Evolutionary conservation across 768 basidiomycete genomes (phyloP).

Genomic region (Pulveroboletus ravenelii): DNA sequence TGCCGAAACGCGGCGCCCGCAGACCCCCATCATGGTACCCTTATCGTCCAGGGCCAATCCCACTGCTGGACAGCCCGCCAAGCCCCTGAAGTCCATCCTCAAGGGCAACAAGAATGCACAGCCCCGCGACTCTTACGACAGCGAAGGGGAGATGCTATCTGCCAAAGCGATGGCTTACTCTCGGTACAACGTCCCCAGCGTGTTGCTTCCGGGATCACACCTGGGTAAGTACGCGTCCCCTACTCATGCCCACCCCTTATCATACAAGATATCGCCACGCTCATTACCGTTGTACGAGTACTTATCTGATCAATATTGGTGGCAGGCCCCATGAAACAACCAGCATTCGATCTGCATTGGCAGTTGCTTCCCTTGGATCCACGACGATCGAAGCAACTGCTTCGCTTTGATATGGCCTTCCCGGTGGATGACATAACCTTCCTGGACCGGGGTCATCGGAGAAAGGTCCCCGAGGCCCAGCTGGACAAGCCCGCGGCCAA

Average conservation of each 20-base stretch:
- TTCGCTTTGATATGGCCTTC: slow-evolving; percentile 51
- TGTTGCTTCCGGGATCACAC: slow-evolving; percentile 21
- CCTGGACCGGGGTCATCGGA: slow-evolving; percentile 20
- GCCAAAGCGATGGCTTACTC: slow-evolving; percentile 20
- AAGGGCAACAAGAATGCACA: slow-evolving; percentile 21
- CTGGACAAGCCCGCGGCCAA: slow-evolving; percentile 42
- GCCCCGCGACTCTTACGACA: slow-evolving; percentile 24
- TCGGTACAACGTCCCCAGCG: slow-evolving; percentile 21
- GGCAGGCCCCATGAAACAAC: slow-evolving; percentile 37
- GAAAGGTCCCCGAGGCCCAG: slow-evolving; percentile 34
- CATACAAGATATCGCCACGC: not conserved
- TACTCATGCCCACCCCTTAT: not conserved
- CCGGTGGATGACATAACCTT: slow-evolving; percentile 33
- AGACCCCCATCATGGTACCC: slow-evolving; percentile 15
- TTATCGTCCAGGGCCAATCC: slow-evolving; percentile 18
- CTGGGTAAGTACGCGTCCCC: slow-evolving; percentile 20
- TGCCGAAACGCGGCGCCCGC: slow-evolving; percentile 14
- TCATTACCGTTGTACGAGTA: not conserved
- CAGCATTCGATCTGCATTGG: slow-evolving; percentile 44
- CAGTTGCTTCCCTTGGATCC: slow-evolving; percentile 40
- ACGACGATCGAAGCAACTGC: slow-evolving; percentile 30
- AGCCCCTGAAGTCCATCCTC: slow-evolving; percentile 28
- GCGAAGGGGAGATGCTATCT: slow-evolving; percentile 24
- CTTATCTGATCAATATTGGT: slow-evolving; percentile 27
- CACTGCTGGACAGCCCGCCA: slow-evolving; percentile 19